A percentile compares a stretch with the other conserved stretches of the same genome.
phyloP scores from a whole-genome alignment of 306 rosid genomes.

The Quercus gilva region DNA sequence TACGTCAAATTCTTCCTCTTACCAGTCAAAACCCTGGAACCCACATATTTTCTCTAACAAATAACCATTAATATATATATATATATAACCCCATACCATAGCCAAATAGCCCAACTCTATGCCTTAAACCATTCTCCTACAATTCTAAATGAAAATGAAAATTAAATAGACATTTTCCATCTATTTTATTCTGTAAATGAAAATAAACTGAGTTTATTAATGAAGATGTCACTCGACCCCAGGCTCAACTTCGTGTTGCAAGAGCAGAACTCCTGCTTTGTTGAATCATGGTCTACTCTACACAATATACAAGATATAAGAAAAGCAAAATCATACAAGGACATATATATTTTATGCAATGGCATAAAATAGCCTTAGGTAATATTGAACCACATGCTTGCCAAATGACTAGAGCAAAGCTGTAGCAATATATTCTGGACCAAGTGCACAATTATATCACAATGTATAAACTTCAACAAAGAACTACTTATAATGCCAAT shows the following conservation, averaged over 20 bases:
- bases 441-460: background rate
- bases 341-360: background rate
- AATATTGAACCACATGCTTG: background rate
- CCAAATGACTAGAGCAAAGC: background rate
- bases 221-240: constrained; percentile 30
- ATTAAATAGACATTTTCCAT: background rate
- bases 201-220: constrained; percentile 42
- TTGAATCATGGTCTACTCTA: constrained; percentile 49
- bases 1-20: too few relatives aligned
- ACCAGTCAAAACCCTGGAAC: too few relatives aligned
- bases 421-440: background rate
- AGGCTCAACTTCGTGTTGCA: constrained; percentile 14
- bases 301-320: constrained; percentile 20
- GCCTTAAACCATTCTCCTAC: too few relatives aligned
- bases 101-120: too few relatives aligned
- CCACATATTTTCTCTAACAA: too few relatives aligned
- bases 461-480: background rate
- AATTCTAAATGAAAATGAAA: background rate
- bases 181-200: background rate
- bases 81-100: too few relatives aligned
- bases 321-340: background rate
- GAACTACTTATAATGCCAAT: background rate
- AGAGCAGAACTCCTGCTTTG: constrained; percentile 21
- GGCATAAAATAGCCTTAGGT: background rate
- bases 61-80: too few relatives aligned